phyloP scores from a whole-genome alignment of 768 basidiomycete genomes.

The Termitomyces sp. region DNA sequence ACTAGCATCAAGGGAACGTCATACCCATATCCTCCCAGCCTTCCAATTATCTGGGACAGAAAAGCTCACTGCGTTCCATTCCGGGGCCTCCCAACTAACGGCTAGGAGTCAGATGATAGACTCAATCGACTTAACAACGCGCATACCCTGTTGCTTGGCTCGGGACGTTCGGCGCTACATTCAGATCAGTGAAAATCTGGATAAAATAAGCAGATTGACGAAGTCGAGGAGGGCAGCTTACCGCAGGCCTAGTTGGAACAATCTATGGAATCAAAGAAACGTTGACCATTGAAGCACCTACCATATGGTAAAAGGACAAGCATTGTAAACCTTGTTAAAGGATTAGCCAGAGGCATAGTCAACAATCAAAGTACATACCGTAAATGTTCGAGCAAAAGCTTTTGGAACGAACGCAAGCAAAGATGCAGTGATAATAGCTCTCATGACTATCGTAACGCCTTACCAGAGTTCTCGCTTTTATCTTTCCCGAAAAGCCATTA shows the following conservation, averaged over 20 bases:
- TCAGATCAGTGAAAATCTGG: slow-evolving; percentile 56
- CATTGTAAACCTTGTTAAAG: slow-evolving; percentile 40
- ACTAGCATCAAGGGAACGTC: background rate
- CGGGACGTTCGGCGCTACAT: slow-evolving; percentile 42
- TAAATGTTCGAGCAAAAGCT: slow-evolving; percentile 46
- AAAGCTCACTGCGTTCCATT: slow-evolving; percentile 36
- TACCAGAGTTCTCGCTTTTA: background rate
- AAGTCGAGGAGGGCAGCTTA: slow-evolving; percentile 9
- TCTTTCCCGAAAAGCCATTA: background rate
- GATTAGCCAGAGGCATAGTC: background rate
- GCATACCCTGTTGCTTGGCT: slow-evolving; percentile 39
- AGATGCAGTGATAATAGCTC: slow-evolving; percentile 14
- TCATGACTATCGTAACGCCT: slow-evolving; percentile 16
- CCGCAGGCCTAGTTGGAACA: slow-evolving; percentile 29
- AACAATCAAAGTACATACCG: slow-evolving; percentile 21
- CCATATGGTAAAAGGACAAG: slow-evolving; percentile 68
- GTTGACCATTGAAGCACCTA: slow-evolving; percentile 17
- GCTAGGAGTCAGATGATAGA: background rate
- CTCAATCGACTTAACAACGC: background rate
- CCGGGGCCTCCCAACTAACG: slow-evolving; percentile 33
- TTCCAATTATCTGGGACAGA: slow-evolving; percentile 60
- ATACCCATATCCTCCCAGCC: slow-evolving; percentile 58
- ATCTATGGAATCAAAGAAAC: background rate
- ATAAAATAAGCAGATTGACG: background rate
- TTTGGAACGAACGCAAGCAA: slow-evolving; percentile 18